Base-by-base conservation (phyloP, 2,329 filamentous ascomycete species). In the Geoglossum cookeanum region DNA sequence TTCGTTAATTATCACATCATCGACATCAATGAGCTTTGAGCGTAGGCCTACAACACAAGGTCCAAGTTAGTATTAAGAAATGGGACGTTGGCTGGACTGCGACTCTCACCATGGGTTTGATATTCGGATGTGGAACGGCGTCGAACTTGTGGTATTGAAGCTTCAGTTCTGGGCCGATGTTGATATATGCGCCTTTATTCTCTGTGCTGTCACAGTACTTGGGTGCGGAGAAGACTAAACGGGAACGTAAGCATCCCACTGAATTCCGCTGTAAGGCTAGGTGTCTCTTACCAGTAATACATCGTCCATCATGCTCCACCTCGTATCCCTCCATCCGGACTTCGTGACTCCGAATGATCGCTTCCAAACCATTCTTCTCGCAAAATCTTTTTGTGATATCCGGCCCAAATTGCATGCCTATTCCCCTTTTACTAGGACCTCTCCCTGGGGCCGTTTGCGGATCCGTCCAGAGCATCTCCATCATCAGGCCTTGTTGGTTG, bases 391-490 rank as follows among this genome's bases (percentile, higher is more conserved):
- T 94, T 27, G 92, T 98, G 59, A 98, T 82, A 68, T 98, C 92
- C 0, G 92, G 92, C 0, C 92, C 92, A 65, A 98, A 98, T 68
- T 97, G 90, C 72, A 97, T 79, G 56, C 92, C 92, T 22, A 98
- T 91, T 63, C 92, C 92, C 68, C 92, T 81, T 77, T 98, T 98
- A 75, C 89, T 95, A 49, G 92, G 92, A 7, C 90, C 88, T 63
- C 92, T 83, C 56, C 92, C 92, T 32, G 85, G 83, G 63, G 82
- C 77, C 0, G 85, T 78, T 69, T 98, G 92, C 2, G 92, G 92
- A 68, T 98, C 92, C 0, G 92, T 97, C 92, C 92, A 98, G 52
- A 98, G 79, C 92, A 98, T 98, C 72, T 98, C 92, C 92, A 98
- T 98, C 92, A 98, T 98, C 64, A 98, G 74, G 13, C 92, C 92